phyloP scores from a whole-genome alignment of 768 basidiomycete genomes.

The Filobasidium floriforme region DNA sequence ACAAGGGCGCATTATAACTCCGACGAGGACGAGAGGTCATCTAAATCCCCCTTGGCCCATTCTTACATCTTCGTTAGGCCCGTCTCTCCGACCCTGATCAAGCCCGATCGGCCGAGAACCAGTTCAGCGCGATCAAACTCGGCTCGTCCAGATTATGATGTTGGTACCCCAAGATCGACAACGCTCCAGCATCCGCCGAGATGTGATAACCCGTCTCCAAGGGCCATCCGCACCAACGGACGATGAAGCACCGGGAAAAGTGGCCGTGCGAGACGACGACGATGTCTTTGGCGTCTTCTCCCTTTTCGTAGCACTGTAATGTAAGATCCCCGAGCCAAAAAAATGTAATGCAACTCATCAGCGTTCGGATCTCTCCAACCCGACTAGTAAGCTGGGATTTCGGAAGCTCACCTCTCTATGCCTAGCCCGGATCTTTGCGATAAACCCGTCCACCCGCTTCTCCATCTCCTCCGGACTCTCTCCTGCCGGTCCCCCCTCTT shows the following conservation, averaged over 20 bases:
- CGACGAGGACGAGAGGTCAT: no score
- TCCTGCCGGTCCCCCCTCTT: conserved; percentile 51
- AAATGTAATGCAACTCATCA: conserved; percentile 5
- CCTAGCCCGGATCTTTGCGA: conserved; percentile 55
- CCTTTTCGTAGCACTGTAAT: conserved; percentile 23
- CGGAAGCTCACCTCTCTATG: conserved; percentile 35
- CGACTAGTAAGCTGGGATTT: not conserved
- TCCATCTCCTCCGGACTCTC: conserved; percentile 77
- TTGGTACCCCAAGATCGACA: conserved; percentile 72
- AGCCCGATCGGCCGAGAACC: conserved; percentile 40
- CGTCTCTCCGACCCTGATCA: no score
- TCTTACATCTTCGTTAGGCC: no score
- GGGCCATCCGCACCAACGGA: conserved; percentile 72
- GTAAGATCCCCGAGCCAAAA: conserved; percentile 27
- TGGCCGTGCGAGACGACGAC: conserved; percentile 76
- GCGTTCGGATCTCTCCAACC: not conserved
- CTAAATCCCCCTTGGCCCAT: no score
- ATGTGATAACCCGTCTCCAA: conserved; percentile 56
- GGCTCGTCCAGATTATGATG: conserved; percentile 72
- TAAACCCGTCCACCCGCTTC: conserved; percentile 65
- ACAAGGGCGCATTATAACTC: no score
- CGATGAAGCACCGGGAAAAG: conserved; percentile 61
- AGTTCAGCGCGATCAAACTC: conserved; percentile 43
- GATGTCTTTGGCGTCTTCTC: conserved; percentile 27
- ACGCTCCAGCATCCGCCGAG: conserved; percentile 75